phyloP scores from a whole-genome alignment of 2,329 filamentous ascomycete species.

The Alternaria ventricosa region DNA sequence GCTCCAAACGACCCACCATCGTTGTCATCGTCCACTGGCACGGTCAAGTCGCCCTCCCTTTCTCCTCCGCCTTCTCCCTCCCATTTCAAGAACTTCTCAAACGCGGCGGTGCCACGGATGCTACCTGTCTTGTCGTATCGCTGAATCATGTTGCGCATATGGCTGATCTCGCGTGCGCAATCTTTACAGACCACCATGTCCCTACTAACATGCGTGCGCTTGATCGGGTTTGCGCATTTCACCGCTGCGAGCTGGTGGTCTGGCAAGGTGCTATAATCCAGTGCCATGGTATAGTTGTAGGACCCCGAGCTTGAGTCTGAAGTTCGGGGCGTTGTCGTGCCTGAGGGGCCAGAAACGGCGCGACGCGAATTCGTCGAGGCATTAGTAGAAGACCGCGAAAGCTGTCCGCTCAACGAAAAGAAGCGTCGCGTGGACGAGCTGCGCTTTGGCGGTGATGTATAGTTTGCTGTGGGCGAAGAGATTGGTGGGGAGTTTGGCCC shows the following conservation, averaged over 20 bases:
- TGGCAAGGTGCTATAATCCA: constrained; percentile 32
- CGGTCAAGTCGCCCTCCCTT: constrained; percentile 27
- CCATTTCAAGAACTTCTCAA: constrained; percentile 38
- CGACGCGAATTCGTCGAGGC: constrained; percentile 27
- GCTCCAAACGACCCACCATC: constrained; percentile 19
- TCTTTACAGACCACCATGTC: constrained; percentile 39
- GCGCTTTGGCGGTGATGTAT: constrained; percentile 26
- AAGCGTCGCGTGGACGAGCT: constrained; percentile 33
- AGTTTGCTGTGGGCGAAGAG: constrained; percentile 17
- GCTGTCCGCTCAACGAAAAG: constrained; percentile 30
- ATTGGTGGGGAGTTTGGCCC: constrained; percentile 39
- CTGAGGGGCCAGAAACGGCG: constrained; percentile 22
- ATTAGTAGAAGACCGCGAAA: constrained; percentile 31
- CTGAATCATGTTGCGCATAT: constrained; percentile 41
- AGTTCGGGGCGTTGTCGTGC: constrained; percentile 12
- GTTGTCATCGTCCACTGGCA: constrained; percentile 24
- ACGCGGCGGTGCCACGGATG: constrained; percentile 37
- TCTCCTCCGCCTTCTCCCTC: constrained; percentile 26
- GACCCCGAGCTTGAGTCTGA: constrained; percentile 22
- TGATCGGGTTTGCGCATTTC: constrained; percentile 23
- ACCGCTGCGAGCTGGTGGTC: constrained; percentile 35
- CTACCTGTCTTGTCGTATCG: constrained; percentile 40
- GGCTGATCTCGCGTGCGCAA: constrained; percentile 33
- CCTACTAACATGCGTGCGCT: constrained; percentile 30
- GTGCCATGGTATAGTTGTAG: constrained; percentile 8